phyloP scores from a whole-genome alignment of 73 alveolate species.

The Paramecium caudatum region DNA sequence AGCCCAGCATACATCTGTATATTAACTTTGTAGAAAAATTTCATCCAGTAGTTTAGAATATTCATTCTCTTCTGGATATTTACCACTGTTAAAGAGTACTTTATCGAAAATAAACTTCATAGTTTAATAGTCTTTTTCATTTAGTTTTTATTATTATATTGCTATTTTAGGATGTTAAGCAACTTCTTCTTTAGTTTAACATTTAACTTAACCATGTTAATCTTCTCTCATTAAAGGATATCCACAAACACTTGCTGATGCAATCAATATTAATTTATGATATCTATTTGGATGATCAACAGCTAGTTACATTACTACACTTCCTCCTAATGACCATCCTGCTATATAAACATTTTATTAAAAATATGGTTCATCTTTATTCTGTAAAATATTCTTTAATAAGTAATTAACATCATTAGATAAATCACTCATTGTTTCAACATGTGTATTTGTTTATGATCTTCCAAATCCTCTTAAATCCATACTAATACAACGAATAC shows the following conservation, averaged over 20 bases:
- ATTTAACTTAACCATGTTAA: not conserved
- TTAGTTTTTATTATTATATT: not conserved
- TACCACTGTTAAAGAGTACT: slow-evolving; percentile 49
- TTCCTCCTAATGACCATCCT: slow-evolving; percentile 65
- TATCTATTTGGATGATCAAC: slow-evolving; percentile 26
- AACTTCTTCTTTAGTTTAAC: slow-evolving; percentile 24
- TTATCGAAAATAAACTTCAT: slow-evolving; percentile 19
- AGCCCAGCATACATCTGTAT: slow-evolving; percentile 60
- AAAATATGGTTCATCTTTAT: not conserved
- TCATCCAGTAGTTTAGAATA: slow-evolving; percentile 10
- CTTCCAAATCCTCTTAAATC: slow-evolving; percentile 62
- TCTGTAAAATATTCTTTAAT: not conserved
- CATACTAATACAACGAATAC: slow-evolving; percentile 20
- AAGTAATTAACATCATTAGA: slow-evolving; percentile 49
- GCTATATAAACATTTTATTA: slow-evolving; percentile 11
- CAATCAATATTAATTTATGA: slow-evolving; percentile 30
- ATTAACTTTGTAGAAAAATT: not conserved
- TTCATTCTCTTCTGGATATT: slow-evolving; percentile 46
- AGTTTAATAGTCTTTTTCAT: not conserved
- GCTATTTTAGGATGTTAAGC: not conserved
- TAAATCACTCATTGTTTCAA: slow-evolving; percentile 14
- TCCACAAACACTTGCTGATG: slow-evolving; percentile 44
- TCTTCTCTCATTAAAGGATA: slow-evolving; percentile 33
- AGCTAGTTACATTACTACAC: slow-evolving; percentile 42
- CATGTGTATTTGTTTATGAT: not conserved